Evolutionary conservation across 495 filamentous ascomycete species (phyloP).

Genomic region (Penicillium bialowiezense): DNA sequence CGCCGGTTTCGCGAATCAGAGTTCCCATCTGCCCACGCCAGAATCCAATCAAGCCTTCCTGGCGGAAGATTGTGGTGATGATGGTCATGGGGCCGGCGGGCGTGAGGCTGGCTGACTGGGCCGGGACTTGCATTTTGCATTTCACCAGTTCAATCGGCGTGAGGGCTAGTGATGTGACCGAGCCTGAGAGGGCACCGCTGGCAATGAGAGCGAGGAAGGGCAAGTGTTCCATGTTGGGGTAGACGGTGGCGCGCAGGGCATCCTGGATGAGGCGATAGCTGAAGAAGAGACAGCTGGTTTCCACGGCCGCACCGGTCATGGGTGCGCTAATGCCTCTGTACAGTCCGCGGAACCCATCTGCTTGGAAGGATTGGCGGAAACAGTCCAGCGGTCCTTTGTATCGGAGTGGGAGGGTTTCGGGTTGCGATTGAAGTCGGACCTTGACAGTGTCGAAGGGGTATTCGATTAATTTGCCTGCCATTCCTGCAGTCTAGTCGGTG

Average conservation of each 20-base stretch:
- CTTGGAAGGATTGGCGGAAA: slow-evolving; percentile 76
- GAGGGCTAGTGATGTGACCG: slow-evolving; percentile 82
- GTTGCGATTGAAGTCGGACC: slow-evolving; percentile 70
- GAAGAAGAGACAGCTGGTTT: slow-evolving; percentile 93
- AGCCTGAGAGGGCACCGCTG: slow-evolving; percentile 82
- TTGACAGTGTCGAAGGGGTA: slow-evolving; percentile 99
- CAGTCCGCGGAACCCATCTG: slow-evolving; percentile 69
- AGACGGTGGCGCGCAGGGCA: slow-evolving; percentile 56
- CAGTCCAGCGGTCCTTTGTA: slow-evolving; percentile 92
- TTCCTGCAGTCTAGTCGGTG: slow-evolving; percentile 62
- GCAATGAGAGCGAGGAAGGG: slow-evolving; percentile 69
- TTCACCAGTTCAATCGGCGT: slow-evolving; percentile 98
- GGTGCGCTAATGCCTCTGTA: slow-evolving; percentile 95
- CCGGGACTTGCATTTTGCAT: slow-evolving; percentile 91
- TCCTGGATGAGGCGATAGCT: slow-evolving; percentile 73
- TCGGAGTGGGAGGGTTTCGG: slow-evolving; percentile 72
- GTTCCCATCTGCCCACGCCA: slow-evolving; percentile 96
- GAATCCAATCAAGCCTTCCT: slow-evolving; percentile 80
- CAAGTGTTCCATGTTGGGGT: slow-evolving; percentile 51
- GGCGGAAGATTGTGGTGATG: slow-evolving; percentile 72
- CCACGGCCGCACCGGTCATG: slow-evolving; percentile 84
- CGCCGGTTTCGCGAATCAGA: slow-evolving; percentile 89
- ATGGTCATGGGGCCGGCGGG: slow-evolving; percentile 54
- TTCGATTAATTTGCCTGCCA: slow-evolving; percentile 92
- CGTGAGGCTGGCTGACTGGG: slow-evolving; percentile 35